phyloP scores from a whole-genome alignment of 2,329 filamentous ascomycete genomes.

The Nemania sp. region DNA sequence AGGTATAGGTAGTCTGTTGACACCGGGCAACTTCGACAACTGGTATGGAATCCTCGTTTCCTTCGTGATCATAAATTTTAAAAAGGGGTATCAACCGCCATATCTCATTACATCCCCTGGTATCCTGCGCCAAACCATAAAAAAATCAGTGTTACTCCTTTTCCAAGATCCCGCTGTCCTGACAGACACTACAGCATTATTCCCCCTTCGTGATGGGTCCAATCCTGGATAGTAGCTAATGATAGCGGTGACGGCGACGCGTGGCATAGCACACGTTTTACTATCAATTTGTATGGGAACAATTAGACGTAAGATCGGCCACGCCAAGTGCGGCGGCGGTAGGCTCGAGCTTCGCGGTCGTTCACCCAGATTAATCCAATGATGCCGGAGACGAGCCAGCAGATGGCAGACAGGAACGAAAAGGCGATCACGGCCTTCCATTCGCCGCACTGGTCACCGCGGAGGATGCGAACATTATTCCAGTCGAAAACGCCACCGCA shows the following conservation, averaged over 20 bases:
- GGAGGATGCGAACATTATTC: slow-evolving; percentile 55
- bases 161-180: background rate
- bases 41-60: background rate
- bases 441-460: slow-evolving; percentile 62
- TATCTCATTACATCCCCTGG: background rate
- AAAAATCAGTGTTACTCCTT: background rate
- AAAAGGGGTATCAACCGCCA: slow-evolving; percentile 23
- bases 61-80: background rate
- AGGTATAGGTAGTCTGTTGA: no score
- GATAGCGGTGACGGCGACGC: background rate
- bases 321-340: slow-evolving; percentile 39
- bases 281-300: background rate
- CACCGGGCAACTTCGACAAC: no score
- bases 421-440: slow-evolving; percentile 76
- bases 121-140: slow-evolving; percentile 4
- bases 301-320: slow-evolving; percentile 36
- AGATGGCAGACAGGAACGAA: slow-evolving; percentile 69
- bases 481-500: slow-evolving; percentile 66
- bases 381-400: slow-evolving; percentile 69
- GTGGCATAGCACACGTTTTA: background rate
- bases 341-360: slow-evolving; percentile 43
- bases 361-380: slow-evolving; percentile 61
- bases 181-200: background rate
- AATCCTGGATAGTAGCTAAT: background rate
- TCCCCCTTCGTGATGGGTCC: background rate